Percentiles rank a stretch among this genome's conserved stretches.
Conservation (phyloP, 306 rosid species). For the Quercus cerris region DNA sequence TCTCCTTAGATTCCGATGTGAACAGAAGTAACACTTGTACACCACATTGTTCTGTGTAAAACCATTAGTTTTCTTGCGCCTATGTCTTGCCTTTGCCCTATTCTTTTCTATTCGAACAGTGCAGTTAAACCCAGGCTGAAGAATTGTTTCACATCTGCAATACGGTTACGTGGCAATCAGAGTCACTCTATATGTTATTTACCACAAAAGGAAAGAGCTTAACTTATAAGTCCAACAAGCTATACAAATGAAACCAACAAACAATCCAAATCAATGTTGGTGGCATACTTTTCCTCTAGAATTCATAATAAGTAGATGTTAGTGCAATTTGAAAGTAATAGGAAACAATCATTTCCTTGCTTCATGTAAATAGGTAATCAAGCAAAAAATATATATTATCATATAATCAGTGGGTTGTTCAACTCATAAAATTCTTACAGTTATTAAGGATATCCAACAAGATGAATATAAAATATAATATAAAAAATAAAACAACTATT, state of each 20-base stretch:
- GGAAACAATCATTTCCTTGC: neutral
- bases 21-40: constrained; percentile 67
- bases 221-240: no score
- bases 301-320: neutral
- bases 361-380: neutral
- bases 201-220: no score
- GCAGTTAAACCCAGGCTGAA: constrained; percentile 3
- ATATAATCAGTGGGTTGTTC: neutral
- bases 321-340: neutral
- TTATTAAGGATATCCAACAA: neutral
- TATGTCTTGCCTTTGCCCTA: constrained; percentile 22
- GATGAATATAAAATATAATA: neutral
- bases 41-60: constrained; percentile 52
- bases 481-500: no score
- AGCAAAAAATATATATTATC: neutral
- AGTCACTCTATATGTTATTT: neutral
- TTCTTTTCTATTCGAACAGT: constrained; percentile 49
- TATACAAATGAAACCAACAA: no score
- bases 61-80: neutral
- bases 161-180: constrained; percentile 8
- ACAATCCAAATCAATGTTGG: neutral
- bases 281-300: neutral
- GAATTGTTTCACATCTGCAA: constrained; percentile 73
- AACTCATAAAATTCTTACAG: neutral
- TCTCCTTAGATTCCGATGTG: constrained; percentile 50